These are phyloP conservation scores for Crithidia expoeki DNA, from an alignment of 208 protist genomes.

Conservation along the genomic window DNA sequence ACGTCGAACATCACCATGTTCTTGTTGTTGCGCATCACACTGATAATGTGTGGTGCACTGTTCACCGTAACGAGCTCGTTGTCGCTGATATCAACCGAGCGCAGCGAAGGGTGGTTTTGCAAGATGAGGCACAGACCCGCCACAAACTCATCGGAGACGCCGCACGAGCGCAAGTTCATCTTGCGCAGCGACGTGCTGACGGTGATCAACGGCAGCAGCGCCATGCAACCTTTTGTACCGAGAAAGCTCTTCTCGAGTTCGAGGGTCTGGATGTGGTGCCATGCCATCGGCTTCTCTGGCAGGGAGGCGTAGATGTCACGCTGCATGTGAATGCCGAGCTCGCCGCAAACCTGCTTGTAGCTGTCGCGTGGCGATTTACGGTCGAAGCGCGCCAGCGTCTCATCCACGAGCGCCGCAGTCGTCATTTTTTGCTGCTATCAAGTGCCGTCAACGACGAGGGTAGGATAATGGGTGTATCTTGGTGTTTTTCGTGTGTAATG, in stretches of 20 bases:
- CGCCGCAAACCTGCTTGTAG: conserved; percentile 81
- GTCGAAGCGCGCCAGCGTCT: conserved; percentile 71
- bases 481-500: no score
- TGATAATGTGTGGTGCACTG: conserved; percentile 69
- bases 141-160: conserved; percentile 78
- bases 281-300: conserved; percentile 64
- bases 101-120: conserved; percentile 68
- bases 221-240: conserved; percentile 79
- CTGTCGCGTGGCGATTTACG: conserved; percentile 76
- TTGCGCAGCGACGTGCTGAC: conserved; percentile 73
- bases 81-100: conserved; percentile 72
- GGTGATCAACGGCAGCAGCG: conserved; percentile 73
- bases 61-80: conserved; percentile 82
- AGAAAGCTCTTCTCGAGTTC: conserved; percentile 58
- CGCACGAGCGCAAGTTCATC: conserved; percentile 61
- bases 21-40: conserved; percentile 65
- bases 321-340: conserved; percentile 71
- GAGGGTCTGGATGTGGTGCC: conserved; percentile 70
- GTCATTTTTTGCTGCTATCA: conserved; percentile 50
- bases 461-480: not conserved
- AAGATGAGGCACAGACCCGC: conserved; percentile 54
- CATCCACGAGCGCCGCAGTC: conserved; percentile 71
- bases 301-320: conserved; percentile 52
- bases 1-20: conserved; percentile 77
- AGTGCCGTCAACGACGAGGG: not conserved